Conservation (phyloP, 202 grass and related monocot genomes). For the Hordeum pubiflorum region DNA sequence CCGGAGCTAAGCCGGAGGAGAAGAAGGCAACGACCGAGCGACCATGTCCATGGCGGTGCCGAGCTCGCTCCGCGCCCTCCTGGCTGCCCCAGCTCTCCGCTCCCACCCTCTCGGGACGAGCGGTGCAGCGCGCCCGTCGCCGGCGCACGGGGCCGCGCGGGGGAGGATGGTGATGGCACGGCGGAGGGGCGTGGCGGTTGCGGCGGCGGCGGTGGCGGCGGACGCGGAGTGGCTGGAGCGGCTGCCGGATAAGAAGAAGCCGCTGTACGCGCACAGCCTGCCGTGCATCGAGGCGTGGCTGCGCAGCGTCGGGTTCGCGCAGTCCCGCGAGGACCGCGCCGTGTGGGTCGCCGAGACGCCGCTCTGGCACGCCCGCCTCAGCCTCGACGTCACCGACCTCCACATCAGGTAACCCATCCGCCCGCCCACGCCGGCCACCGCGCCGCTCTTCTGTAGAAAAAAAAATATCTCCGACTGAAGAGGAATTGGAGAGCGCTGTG, state of each 20-base stretch:
- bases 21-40: background rate
- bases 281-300: constrained; percentile 90
- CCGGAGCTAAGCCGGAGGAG: background rate
- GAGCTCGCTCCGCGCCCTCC: constrained; percentile 33
- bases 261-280: constrained; percentile 86
- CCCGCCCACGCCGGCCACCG: background rate
- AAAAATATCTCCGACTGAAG: background rate
- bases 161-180: background rate
- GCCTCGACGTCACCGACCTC: constrained; percentile 75
- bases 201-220: constrained; percentile 38
- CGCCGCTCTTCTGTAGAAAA: background rate
- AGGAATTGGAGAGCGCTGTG: background rate
- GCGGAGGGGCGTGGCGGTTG: constrained; percentile 27
- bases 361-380: constrained; percentile 84
- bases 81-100: background rate
- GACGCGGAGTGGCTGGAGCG: constrained; percentile 72
- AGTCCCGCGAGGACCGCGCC: constrained; percentile 61
- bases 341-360: constrained; percentile 77
- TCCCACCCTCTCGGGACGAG: background rate
- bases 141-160: background rate
- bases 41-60: constrained; percentile 33
- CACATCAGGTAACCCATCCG: constrained; percentile 49
- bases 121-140: background rate
- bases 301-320: constrained; percentile 61
- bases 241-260: constrained; percentile 86